Percentiles rank a stretch among this genome's conserved stretches.
Evolutionary conservation across 768 basidiomycete genomes (phyloP).

Genomic region (Stropharia rugosoannulata): DNA sequence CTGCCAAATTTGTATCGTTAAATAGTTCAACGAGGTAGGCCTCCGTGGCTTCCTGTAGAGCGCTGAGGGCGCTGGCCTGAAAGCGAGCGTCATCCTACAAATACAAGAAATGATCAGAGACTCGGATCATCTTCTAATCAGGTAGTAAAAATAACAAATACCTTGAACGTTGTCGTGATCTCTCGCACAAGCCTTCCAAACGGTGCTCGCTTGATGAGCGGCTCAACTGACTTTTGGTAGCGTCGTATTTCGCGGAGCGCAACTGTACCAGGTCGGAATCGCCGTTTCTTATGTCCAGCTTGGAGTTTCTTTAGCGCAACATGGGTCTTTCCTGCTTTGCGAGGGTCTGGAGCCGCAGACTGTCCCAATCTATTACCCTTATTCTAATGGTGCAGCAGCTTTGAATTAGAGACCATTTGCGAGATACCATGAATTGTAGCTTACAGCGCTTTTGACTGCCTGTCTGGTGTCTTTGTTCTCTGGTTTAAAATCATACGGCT

Average conservation of each 20-base stretch:
- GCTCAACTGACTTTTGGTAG: constrained; percentile 13
- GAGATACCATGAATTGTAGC: background rate
- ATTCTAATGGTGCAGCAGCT: too few relatives aligned
- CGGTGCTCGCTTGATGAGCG: constrained; percentile 12
- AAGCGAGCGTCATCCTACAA: constrained; percentile 5
- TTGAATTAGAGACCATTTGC: too few relatives aligned
- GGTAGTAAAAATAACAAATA: background rate
- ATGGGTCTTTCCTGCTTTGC: too few relatives aligned
- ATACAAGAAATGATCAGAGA: background rate
- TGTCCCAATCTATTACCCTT: too few relatives aligned
- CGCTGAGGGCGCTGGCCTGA: constrained; percentile 4
- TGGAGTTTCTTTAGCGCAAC: background rate
- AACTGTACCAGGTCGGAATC: constrained; percentile 14
- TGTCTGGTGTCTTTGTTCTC: background rate
- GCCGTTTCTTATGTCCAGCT: background rate
- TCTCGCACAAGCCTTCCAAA: constrained; percentile 16
- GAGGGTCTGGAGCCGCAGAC: too few relatives aligned
- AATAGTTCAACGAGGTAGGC: constrained; percentile 13
- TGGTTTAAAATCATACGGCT: too few relatives aligned
- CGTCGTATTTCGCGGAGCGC: constrained; percentile 14
- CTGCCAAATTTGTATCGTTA: constrained; percentile 11
- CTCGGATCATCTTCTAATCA: background rate
- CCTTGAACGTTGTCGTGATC: constrained; percentile 6
- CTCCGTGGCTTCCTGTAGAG: constrained; percentile 16
- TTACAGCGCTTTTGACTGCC: background rate